Conservation (phyloP, 805 yeast genomes). For the Saccharomycopsis selenospora region DNA sequence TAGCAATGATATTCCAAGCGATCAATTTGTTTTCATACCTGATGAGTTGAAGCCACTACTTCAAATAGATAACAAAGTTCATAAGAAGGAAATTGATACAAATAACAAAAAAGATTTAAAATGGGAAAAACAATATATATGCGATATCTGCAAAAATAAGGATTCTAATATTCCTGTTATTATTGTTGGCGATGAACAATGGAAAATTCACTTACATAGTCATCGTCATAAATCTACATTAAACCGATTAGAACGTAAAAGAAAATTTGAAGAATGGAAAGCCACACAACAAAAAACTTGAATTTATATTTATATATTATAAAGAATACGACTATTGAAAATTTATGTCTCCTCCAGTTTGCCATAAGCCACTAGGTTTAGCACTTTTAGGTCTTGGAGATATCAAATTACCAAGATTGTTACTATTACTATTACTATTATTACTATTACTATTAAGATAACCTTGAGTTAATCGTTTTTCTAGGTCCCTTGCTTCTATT, state of each 20-base stretch:
- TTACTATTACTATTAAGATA: conserved; percentile 8
- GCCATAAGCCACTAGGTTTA: background rate
- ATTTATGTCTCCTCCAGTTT: background rate
- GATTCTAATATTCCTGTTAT: conserved; percentile 45
- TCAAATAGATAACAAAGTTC: conserved; percentile 11
- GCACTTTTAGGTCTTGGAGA: conserved; percentile 1
- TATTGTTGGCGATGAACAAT: conserved; percentile 66
- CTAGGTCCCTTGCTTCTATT: conserved; percentile 46
- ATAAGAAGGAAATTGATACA: background rate
- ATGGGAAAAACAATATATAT: conserved; percentile 66
- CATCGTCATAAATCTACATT: conserved; percentile 57
- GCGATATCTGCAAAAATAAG: conserved; percentile 57
- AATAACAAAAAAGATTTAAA: conserved; percentile 20
- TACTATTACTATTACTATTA: conserved; percentile 14
- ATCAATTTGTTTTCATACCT: conserved; percentile 1
- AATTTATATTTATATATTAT: background rate
- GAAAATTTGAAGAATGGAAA: conserved; percentile 45
- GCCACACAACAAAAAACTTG: conserved; percentile 23
- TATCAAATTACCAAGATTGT: conserved; percentile 8
- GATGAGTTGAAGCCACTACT: conserved; percentile 3
- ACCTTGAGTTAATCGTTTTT: conserved; percentile 23
- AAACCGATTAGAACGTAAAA: conserved; percentile 41
- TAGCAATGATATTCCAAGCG: conserved; percentile 2
- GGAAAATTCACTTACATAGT: conserved; percentile 61
- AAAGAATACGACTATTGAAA: conserved; percentile 21